Evolutionary conservation across 805 yeast genomes (phyloP).

Genomic region (Wickerhamomyces bovis): DNA sequence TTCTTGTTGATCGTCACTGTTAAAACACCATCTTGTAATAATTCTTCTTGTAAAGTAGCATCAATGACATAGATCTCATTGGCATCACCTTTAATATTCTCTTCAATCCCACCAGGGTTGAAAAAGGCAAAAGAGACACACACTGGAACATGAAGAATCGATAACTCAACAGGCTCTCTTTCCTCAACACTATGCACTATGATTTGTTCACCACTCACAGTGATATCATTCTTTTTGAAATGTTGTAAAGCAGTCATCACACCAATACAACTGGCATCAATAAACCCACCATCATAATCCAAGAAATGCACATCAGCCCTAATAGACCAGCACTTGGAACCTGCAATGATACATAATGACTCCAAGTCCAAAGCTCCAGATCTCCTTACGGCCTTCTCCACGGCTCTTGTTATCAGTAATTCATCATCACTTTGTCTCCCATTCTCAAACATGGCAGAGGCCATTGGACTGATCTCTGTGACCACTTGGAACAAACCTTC

Average conservation of each 20-base stretch:
- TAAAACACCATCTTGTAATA: conserved; percentile 67
- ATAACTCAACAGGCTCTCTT: conserved; percentile 80
- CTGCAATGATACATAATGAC: conserved; percentile 84
- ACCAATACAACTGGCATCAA: conserved; percentile 86
- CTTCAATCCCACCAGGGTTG: conserved; percentile 59
- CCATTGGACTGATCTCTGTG: conserved; percentile 87
- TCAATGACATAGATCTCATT: conserved; percentile 66
- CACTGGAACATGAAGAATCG: conserved; percentile 83
- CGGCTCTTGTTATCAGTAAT: conserved; percentile 67
- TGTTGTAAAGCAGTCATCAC: conserved; percentile 83
- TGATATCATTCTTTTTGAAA: conserved; percentile 77
- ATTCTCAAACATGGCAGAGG: conserved; percentile 77
- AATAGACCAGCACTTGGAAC: conserved; percentile 84
- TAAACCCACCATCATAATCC: conserved; percentile 87
- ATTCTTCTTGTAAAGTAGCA: conserved; percentile 72
- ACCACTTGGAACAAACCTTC: conserved; percentile 84
- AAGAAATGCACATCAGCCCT: conserved; percentile 87
- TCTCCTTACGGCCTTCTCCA: conserved; percentile 88
- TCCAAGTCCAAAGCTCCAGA: conserved; percentile 90
- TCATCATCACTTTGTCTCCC: conserved; percentile 71
- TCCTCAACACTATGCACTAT: conserved; percentile 68
- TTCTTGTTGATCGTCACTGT: conserved; percentile 86
- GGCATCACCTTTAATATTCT: conserved; percentile 62
- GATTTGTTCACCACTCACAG: conserved; percentile 59
- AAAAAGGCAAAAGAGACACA: conserved; percentile 87